Base-by-base conservation (phyloP, 768 basidiomycete species). In the Termitomyces sp. region DNA sequence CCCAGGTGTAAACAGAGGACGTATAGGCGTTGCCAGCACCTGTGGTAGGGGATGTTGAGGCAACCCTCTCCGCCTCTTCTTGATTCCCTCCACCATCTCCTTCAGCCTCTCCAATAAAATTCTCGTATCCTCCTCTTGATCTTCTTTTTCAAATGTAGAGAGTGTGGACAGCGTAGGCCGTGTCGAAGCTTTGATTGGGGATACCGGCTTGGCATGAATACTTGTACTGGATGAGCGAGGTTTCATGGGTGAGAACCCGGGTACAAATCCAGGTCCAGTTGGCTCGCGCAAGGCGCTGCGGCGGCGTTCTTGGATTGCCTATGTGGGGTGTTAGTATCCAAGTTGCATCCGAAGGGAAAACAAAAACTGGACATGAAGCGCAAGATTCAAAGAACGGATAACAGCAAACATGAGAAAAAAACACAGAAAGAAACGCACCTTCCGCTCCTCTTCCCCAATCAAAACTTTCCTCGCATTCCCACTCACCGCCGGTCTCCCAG, bases 241-340 rank as follows among this genome's bases (percentile, higher is more conserved):
- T 59, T 53, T 53, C 73, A 84, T 76, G 3, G 54, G 54, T 12
- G 54, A 56, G 11, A 56, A 20, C 1, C 85, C 86, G 1, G 86
- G 86, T 14, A 81, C 76, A 20, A 81, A 80, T 25, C 79, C 83
- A 68, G 83, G 83, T 57, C 69, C 81, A 74, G 60, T 83, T 69
- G 63, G 77, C 73, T 77, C 71, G 3, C 72, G 75, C 43, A 87
- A 68, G 0, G 87, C 87, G 57, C 86, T 87, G 10, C 81, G 77
- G 31, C 87, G 73, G 9, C 88, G 80, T 57, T 87, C 86, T 64
- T 82, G 80, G 46, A 89, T 88, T 0, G 85, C 86, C 79, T 83
- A 59, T 34, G 43, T n/a, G 40, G 48, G 6, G 49, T 49, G 64
- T 51, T 9, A 40, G 25, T 9, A 3, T 37, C 36, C 7, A 11